Evolutionary conservation across 306 rosid species (phyloP).

Genomic region (Prinsepia uniflora): DNA sequence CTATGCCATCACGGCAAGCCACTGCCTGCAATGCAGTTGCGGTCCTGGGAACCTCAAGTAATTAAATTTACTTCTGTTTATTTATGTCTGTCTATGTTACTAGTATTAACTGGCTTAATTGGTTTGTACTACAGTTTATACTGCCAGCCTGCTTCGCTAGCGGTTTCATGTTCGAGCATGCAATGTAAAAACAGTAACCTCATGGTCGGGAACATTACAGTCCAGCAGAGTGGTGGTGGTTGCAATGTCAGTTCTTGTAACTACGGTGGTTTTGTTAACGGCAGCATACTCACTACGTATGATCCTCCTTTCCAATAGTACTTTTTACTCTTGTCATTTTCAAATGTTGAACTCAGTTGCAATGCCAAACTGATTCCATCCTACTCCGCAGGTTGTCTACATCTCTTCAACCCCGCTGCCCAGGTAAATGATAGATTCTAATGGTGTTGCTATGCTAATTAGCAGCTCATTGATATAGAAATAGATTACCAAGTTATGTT

Average conservation of each 20-base stretch:
- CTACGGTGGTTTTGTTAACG: constrained; percentile 77
- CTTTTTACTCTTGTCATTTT: constrained; percentile 13
- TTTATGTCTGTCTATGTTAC: not conserved
- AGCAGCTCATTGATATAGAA: constrained; percentile 6
- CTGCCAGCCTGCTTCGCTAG: constrained; percentile 93
- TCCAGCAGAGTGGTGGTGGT: constrained; percentile 73
- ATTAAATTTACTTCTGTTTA: constrained; percentile 18
- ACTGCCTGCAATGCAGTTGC: constrained; percentile 95
- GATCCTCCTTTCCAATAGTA: constrained; percentile 7
- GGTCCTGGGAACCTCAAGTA: constrained; percentile 86
- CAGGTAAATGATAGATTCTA: constrained; percentile 48
- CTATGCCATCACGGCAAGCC: constrained; percentile 86
- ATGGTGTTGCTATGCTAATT: not conserved
- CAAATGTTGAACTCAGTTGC: constrained; percentile 2
- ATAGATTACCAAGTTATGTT: not conserved
- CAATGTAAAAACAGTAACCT: constrained; percentile 84
- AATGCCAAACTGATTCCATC: constrained; percentile 19
- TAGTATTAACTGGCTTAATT: constrained; percentile 14
- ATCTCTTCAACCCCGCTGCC: constrained; percentile 91
- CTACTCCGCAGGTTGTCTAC: constrained; percentile 57
- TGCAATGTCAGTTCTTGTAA: constrained; percentile 87
- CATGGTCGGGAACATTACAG: constrained; percentile 78
- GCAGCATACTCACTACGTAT: constrained; percentile 74
- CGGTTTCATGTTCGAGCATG: constrained; percentile 98
- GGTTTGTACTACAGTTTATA: constrained; percentile 56